Conservation (phyloP, 2,329 filamentous ascomycete genomes). For the Orbilia oligospora region DNA sequence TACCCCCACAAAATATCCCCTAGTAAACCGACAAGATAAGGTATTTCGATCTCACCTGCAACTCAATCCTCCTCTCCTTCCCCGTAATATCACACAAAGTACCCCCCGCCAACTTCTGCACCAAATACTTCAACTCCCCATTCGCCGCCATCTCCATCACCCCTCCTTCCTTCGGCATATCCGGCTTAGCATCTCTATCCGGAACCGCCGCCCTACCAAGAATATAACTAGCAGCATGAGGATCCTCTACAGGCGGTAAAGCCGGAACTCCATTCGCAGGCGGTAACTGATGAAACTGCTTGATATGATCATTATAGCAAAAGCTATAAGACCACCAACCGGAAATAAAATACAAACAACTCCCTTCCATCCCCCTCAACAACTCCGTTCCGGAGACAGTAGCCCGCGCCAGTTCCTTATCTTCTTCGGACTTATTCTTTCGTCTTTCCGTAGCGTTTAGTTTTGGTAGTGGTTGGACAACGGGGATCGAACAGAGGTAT, state of each 20-base stretch:
- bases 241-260: constrained; percentile 79
- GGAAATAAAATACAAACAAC: constrained; percentile 77
- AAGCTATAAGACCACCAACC: constrained; percentile 98
- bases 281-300: constrained; percentile 89
- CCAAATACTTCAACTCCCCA: constrained; percentile 86
- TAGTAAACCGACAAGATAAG: not conserved
- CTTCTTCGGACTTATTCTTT: constrained; percentile 79
- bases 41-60: constrained; percentile 70
- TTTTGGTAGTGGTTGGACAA: constrained; percentile 73
- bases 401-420: constrained; percentile 83
- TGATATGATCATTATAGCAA: constrained; percentile 88
- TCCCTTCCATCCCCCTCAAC: constrained; percentile 80
- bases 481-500: constrained; percentile 88
- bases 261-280: constrained; percentile 76
- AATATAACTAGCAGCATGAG: constrained; percentile 80
- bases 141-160: constrained; percentile 80
- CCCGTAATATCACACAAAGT: constrained; percentile 90
- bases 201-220: constrained; percentile 75
- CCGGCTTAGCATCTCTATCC: constrained; percentile 63
- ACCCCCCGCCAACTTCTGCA: constrained; percentile 83
- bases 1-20: not conserved
- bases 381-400: constrained; percentile 84
- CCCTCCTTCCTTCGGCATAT: constrained; percentile 65
- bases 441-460: constrained; percentile 78
- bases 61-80: constrained; percentile 83